A percentile compares a stretch with the other conserved stretches of the same genome.
phyloP scores from a whole-genome alignment of 495 filamentous ascomycete genomes.

The Penicillium argentinense region DNA sequence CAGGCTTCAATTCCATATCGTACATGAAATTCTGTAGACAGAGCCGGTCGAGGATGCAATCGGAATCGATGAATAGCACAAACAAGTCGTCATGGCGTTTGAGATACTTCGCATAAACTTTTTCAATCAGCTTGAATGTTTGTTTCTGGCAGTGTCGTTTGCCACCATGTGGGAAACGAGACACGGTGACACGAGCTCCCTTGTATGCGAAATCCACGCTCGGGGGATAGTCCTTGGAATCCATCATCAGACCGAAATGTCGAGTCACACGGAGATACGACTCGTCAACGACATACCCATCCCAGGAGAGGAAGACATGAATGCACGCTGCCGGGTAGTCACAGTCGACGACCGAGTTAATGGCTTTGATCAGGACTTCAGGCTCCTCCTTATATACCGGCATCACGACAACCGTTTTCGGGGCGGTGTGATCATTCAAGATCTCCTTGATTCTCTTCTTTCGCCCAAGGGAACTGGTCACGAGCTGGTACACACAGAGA shows the following conservation, averaged over 20 bases:
- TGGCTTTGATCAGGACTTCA: slow-evolving; percentile 79
- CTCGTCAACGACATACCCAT: slow-evolving; percentile 85
- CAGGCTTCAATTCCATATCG: slow-evolving; percentile 97
- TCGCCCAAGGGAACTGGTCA: slow-evolving; percentile 81
- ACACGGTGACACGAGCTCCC: slow-evolving; percentile 82
- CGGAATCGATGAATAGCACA: slow-evolving; percentile 96
- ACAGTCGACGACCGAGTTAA: slow-evolving; percentile 91
- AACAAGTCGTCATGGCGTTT: slow-evolving; percentile 90
- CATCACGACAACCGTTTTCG: slow-evolving; percentile 97
- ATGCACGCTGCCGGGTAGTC: slow-evolving; percentile 93
- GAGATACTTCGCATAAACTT: slow-evolving; percentile 86
- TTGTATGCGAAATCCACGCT: slow-evolving; percentile 90
- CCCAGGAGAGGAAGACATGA: slow-evolving; percentile 95
- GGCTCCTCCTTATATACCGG: slow-evolving; percentile 95
- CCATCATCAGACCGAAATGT: slow-evolving; percentile 80
- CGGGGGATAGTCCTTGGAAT: slow-evolving; percentile 74
- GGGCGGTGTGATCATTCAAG: slow-evolving; percentile 80
- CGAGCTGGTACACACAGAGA: slow-evolving; percentile 85
- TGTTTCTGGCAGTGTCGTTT: slow-evolving; percentile 93
- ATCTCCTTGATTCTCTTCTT: slow-evolving; percentile 79
- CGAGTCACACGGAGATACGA: slow-evolving; percentile 87
- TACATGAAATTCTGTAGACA: slow-evolving; percentile 99
- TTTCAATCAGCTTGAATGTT: slow-evolving; percentile 94
- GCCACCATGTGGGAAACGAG: slow-evolving; percentile 89
- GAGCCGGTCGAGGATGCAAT: slow-evolving; percentile 90